Percentiles rank a stretch among this genome's conserved stretches.
Evolutionary conservation across 208 protist genomes (phyloP).

Genomic region (Leishmania turanica): DNA sequence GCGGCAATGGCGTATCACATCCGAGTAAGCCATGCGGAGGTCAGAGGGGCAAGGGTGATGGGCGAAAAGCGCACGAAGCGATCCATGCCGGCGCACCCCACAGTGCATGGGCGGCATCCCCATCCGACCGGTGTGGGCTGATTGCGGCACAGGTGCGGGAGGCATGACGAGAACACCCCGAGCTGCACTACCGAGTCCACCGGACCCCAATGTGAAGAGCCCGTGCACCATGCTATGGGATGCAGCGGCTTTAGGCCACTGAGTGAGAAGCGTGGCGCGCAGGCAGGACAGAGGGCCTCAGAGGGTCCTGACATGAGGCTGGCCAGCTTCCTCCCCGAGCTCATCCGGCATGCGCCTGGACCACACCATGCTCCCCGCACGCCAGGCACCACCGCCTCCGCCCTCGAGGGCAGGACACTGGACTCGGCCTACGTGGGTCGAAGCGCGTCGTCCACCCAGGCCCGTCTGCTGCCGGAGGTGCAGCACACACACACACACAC

Average conservation of each 20-base stretch:
- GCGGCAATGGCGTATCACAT: background rate
- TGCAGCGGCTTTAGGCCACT: too few species aligned
- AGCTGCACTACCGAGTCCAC: too few species aligned
- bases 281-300: too few species aligned
- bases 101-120: background rate
- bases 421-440: background rate
- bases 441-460: background rate
- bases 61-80: background rate
- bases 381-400: too few species aligned
- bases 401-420: background rate
- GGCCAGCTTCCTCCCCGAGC: too few species aligned
- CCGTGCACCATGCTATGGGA: too few species aligned
- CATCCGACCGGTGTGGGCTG: background rate
- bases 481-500: background rate
- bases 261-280: too few species aligned
- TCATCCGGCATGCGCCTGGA: too few species aligned
- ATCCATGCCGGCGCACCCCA: background rate
- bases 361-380: too few species aligned
- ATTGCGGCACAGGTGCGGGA: background rate
- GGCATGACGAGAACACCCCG: too few species aligned
- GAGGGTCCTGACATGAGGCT: too few species aligned
- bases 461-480: background rate
- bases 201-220: too few species aligned
- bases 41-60: background rate
- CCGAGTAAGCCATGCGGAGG: background rate